Percentiles rank a stretch among this genome's conserved stretches.
phyloP scores from a whole-genome alignment of 1,139 yeast genomes.

The Yamadazyma conglobata region DNA sequence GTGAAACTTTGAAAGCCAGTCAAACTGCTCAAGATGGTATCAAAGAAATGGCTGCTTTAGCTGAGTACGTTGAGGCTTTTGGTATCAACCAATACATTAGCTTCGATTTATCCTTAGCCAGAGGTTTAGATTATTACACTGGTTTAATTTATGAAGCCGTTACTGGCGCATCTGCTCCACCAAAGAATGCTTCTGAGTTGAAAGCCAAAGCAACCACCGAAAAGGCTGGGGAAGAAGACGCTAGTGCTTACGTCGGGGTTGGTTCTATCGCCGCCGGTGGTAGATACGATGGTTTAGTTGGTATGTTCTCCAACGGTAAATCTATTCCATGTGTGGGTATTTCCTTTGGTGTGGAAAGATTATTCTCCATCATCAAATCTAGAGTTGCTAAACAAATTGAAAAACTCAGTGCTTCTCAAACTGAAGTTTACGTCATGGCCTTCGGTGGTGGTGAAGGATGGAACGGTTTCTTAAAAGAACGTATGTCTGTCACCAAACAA shows the following conservation, averaged over 20 bases:
- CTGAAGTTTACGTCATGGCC: constrained; percentile 95
- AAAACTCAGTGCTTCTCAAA: constrained; percentile 71
- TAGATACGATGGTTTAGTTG: constrained; percentile 91
- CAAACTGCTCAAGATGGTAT: constrained; percentile 78
- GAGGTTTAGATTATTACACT: constrained; percentile 96
- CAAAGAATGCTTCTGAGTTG: constrained; percentile 66
- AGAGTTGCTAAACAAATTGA: constrained; percentile 56
- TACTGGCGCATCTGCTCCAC: constrained; percentile 93
- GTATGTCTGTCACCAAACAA: constrained; percentile 78
- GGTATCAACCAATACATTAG: constrained; percentile 62
- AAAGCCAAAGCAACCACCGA: constrained; percentile 53
- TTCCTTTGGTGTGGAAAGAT: constrained; percentile 93
- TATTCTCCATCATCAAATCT: constrained; percentile 83
- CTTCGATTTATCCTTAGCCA: constrained; percentile 89
- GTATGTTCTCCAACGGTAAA: constrained; percentile 92
- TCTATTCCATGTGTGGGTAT: constrained; percentile 97
- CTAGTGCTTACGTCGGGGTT: constrained; percentile 94
- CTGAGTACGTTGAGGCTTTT: constrained; percentile 78
- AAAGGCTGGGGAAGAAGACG: constrained; percentile 91
- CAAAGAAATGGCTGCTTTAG: constrained; percentile 70
- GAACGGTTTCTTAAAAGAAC: constrained; percentile 87
- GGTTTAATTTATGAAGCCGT: constrained; percentile 96
- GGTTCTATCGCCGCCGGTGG: constrained; percentile 99
- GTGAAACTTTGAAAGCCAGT: constrained; percentile 57
- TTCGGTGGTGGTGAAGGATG: constrained; percentile 97